Base-by-base conservation (phyloP, 768 basidiomycete species). In the Aureoboletus auriporus region DNA sequence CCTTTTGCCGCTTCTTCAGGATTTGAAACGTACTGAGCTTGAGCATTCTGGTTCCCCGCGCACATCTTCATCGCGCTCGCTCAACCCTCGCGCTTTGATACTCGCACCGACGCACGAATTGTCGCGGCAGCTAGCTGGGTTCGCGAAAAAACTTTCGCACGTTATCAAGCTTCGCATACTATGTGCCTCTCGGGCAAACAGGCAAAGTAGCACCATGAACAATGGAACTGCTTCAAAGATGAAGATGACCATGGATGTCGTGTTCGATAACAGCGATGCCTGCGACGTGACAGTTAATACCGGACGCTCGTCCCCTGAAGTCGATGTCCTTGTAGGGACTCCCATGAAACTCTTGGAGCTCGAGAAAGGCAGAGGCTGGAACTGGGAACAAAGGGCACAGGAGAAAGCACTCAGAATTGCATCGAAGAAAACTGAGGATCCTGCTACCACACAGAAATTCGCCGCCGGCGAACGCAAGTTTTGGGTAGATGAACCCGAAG, bases 51-150 rank as follows among this genome's bases (percentile, higher is more conserved):
- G 17, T 9, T 46, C 44, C n/a, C 36, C 46, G 8, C 39, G 31
- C 46, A 52, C 33, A 39, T 37, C 52, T 36, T 57, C 51, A 33
- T 53, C 57, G 49, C 51, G 54, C 28, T 59, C 68, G 5, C 62
- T 82, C 14, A 80, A 78, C 51, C 93, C 93, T 0, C 82, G 90
- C 2, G 89, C 84, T 0, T 69, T 96, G 39, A 72, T 96, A 39
- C 77, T 95, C 13, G 86, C 89, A 2, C 92, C 92, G 0, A 94
- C 93, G 0, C 93, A 95, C 62, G 93, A 95, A 63, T 79, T 96
- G 13, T 75, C 88, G 3, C 78, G 93, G 4, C 93, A 94, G 62
- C 74, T 93, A 1, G 77, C 90, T 0, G 64, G 67, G 0, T 86
- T 84, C 49, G 84, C 90, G 2, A 94, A 94, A 58, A 68, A 75